Percentiles rank a stretch among this genome's conserved stretches.
phyloP scores from a whole-genome alignment of 257 asterid genomes.

The Solanum piurae region DNA sequence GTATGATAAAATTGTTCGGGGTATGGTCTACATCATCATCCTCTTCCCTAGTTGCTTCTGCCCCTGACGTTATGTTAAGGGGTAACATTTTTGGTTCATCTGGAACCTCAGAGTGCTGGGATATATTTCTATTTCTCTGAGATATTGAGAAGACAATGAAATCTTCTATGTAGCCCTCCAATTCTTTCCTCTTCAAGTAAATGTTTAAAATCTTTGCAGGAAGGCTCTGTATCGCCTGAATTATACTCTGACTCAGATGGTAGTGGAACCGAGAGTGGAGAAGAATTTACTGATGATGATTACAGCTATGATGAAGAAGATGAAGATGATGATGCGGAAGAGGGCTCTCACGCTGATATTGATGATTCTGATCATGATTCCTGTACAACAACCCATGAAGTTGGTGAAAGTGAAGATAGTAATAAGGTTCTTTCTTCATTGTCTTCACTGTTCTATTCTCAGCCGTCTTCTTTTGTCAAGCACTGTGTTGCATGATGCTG shows the following conservation, averaged over 20 bases:
- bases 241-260: conserved; percentile 90
- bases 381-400: conserved; percentile 29
- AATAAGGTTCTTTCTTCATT: conserved; percentile 33
- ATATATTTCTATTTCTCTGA: not conserved
- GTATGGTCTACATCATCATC: conserved; percentile 26
- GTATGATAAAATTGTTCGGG: conserved; percentile 64
- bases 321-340: conserved; percentile 36
- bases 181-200: not conserved
- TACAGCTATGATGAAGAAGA: conserved; percentile 30
- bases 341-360: conserved; percentile 37
- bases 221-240: conserved; percentile 57
- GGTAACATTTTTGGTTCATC: not conserved
- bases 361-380: conserved; percentile 50
- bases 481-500: not conserved
- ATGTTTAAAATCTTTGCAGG: conserved; percentile 32
- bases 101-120: not conserved
- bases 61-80: not conserved
- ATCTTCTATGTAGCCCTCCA: not conserved
- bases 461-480: not conserved
- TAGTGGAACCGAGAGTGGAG: conserved; percentile 64
- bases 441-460: conserved; percentile 7
- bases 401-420: conserved; percentile 24
- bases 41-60: not conserved
- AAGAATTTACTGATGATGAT: conserved; percentile 81
- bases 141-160: not conserved